Percentiles rank a stretch among this genome's conserved stretches.
Evolutionary conservation across 441 rosid species (phyloP).

Genomic region (Brassica hybrid): DNA sequence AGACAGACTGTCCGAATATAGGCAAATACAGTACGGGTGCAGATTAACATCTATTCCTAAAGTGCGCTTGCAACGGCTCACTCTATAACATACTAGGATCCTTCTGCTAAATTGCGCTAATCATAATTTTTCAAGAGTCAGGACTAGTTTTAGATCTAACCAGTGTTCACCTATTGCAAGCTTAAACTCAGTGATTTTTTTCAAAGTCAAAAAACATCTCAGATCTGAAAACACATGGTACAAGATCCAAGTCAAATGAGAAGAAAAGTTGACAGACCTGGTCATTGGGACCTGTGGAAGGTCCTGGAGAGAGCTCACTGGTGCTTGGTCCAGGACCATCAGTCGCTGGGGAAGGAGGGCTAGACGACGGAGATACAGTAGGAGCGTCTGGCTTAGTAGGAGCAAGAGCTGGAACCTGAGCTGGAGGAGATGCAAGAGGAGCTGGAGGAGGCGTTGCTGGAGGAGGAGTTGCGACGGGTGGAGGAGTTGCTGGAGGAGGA

Average conservation of each 20-base stretch:
- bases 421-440: conserved; percentile 48
- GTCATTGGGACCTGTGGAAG: conserved; percentile 45
- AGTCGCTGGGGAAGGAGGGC: conserved; percentile 61
- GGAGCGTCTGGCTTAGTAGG: conserved; percentile 59
- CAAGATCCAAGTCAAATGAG: conserved; percentile 25
- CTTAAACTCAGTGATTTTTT: neutral
- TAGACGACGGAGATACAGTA: conserved; percentile 56
- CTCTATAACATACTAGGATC: neutral
- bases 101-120: conserved; percentile 8
- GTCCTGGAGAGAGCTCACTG: conserved; percentile 56
- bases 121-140: neutral
- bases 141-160: conserved; percentile 7
- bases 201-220: conserved; percentile 11
- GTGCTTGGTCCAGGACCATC: conserved; percentile 67
- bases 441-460: conserved; percentile 45
- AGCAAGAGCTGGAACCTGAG: conserved; percentile 58
- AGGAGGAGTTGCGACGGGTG: conserved; percentile 34
- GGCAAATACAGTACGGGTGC: conserved; percentile 9
- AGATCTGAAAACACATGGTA: conserved; percentile 38
- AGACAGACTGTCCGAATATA: conserved; percentile 14
- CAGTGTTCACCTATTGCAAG: neutral
- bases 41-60: conserved; percentile 12
- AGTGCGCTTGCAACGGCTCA: neutral
- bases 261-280: conserved; percentile 31
- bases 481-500: conserved; percentile 46